Percentiles rank a stretch among this genome's conserved stretches.
Conservation (phyloP, 2,329 filamentous ascomycete species). For the Chaetomium sp. region DNA sequence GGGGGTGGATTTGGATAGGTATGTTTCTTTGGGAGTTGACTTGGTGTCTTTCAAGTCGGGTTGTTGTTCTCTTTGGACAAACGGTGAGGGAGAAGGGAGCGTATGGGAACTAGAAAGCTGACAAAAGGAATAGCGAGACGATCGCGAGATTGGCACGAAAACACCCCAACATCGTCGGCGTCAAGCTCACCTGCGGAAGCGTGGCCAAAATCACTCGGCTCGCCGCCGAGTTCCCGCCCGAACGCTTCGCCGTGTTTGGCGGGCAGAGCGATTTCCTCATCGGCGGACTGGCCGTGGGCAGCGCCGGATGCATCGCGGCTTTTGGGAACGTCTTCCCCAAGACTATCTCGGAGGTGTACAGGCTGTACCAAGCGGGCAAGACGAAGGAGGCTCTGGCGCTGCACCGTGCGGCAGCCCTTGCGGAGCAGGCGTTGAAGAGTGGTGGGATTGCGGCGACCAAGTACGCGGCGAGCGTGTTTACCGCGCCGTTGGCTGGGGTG, state of each 20-base stretch:
- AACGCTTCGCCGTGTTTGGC: conserved; percentile 60
- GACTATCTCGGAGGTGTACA: conserved; percentile 51
- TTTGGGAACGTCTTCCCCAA: conserved; percentile 57
- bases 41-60: neutral
- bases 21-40: neutral
- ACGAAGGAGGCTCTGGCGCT: conserved; percentile 51
- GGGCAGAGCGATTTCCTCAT: conserved; percentile 69
- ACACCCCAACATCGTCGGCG: conserved; percentile 52
- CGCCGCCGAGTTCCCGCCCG: conserved; percentile 40
- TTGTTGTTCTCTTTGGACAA: neutral
- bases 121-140: conserved; percentile 40
- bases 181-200: conserved; percentile 63
- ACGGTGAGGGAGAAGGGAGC: too few relatives aligned
- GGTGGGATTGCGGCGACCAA: conserved; percentile 61
- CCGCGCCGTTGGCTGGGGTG: conserved; percentile 53
- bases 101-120: neutral
- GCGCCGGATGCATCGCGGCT: conserved; percentile 54
- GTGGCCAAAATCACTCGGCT: conserved; percentile 66
- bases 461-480: conserved; percentile 57
- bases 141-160: conserved; percentile 46
- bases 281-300: conserved; percentile 52
- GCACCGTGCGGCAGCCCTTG: conserved; percentile 56
- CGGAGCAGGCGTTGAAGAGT: conserved; percentile 57
- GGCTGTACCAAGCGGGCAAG: conserved; percentile 53
- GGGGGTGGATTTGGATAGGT: conserved; percentile 55